Evolutionary conservation across 306 rosid species (phyloP), one percentile per base, ranked within the genome.

Genomic region (Corylus americana): DNA sequence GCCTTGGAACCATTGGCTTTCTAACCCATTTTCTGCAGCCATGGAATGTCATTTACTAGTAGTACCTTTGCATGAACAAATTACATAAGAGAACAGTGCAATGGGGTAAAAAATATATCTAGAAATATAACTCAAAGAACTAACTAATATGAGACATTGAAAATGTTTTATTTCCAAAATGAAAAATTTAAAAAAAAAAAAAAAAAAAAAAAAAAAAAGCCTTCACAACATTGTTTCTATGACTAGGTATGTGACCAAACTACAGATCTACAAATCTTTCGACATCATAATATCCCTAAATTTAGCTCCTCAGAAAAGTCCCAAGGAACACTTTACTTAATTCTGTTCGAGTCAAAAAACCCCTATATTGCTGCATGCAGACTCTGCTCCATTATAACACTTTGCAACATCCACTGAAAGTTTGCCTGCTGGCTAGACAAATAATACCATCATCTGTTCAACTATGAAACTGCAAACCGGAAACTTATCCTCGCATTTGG

Each of bases 251-350:
- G 84, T 85, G 78, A 85, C 78, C 85, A 83, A 83, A 79, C 68
- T 84, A 84, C 74, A 84, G 86, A 91, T 89, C 87, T 94, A 94
- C 96, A 87, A 77, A 75, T 82, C 86, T 86, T 89, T 87, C 86
- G 58, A 80, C 81, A 82, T 79, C 90, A 84, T 82, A 78, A 62
- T 62, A 49, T 63, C 89, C 77, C 80, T 84, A 82, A 59, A 74
- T 81, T 75, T 61, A 77, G 83, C 81, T 74, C 58, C 83, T 79
- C 77, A 76, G 54, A 63, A 70, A 64, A 49, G 69, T 75, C 80
- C 80, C 91, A 70, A 79, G 70, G 59, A 78, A 78, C 58, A 72
- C 81, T 83, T 77, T 74, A 66, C 11, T 48, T 61, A 48, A 63
- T 35, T 77, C 42, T 77, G 76, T 44, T 84, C 81, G 35, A 76